Evolutionary conservation across 2,329 filamentous ascomycete genomes (phyloP).

Genomic region (Alternaria arborescens): DNA sequence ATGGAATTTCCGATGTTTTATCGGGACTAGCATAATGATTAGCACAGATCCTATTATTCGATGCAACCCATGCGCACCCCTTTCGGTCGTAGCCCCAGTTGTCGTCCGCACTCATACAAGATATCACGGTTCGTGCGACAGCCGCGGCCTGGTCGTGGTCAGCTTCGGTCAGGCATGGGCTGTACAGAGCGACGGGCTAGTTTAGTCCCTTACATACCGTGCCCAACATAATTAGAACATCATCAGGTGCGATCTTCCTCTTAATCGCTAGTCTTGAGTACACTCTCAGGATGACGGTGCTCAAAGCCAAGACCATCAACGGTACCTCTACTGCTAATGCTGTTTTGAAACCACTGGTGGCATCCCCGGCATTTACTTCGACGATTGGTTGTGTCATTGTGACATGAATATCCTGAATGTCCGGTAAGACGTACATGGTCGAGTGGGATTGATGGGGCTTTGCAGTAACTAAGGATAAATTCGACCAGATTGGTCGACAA

Average conservation of each 20-base stretch:
- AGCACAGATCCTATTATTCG: background rate
- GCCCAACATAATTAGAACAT: constrained; percentile 34
- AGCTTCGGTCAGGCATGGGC: constrained; percentile 2
- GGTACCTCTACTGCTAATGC: constrained; percentile 39
- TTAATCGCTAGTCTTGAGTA: constrained; percentile 38
- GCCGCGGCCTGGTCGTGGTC: constrained; percentile 25
- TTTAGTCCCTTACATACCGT: constrained; percentile 18
- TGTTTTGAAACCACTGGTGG: constrained; percentile 15
- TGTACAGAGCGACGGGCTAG: background rate
- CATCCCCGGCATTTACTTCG: constrained; percentile 15
- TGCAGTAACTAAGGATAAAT: background rate
- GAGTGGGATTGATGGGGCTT: background rate
- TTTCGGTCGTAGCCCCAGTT: constrained; percentile 33
- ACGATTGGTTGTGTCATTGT: constrained; percentile 8
- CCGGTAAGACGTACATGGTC: constrained; percentile 12
- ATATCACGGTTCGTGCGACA: constrained; percentile 34
- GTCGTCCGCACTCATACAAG: constrained; percentile 40
- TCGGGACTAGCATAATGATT: constrained; percentile 25
- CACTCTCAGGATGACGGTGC: constrained; percentile 32
- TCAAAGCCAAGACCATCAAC: constrained; percentile 33
- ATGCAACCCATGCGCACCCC: constrained; percentile 21
- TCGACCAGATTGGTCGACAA: background rate
- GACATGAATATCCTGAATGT: background rate
- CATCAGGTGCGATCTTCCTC: constrained; percentile 33
- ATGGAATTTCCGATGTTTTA: constrained; percentile 28